Base-by-base conservation (phyloP, 139 green algal genomes). In the Tetratostichococcus sp. region DNA sequence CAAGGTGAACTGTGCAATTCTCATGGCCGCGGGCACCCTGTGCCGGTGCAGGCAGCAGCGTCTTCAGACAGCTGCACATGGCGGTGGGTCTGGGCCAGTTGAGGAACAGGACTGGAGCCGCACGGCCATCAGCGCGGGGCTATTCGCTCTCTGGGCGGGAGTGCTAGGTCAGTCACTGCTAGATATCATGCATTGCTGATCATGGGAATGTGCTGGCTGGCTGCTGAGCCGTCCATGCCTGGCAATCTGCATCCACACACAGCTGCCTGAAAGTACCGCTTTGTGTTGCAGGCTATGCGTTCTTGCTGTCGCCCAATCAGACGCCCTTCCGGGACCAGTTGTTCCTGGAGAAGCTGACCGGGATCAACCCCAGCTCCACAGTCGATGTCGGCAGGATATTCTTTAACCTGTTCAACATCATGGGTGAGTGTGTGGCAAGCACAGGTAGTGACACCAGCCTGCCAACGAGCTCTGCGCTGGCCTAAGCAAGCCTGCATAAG, bases 261-360 rank as follows among this genome's bases (percentile, higher is more conserved):
- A 62, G 2, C 14, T 23, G 22, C 14, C 50, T 62, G 14, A 23
- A 25, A 62, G 50, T 26, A 8, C 2, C 22, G 11, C 17, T 2
- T 26, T 26, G 2, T 23, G 14, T n/a, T 79, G 75, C 81, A 88
- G 86, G 35, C 26, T 96, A 95, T 72, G 89, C 77, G 0, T 89
- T 94, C 43, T 22, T 89, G 16, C 26, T 93, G 23, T 80, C 84
- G 1, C 91, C 91, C 31, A 95, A 96, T 73, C 91, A 96, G 80
- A 95, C 90, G 3, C 91, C 91, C 1, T 82, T 82, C 35, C 80
- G 89, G 2, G 89, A 93, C 74, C 26, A 73, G 19, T 89, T 90
- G 57, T 91, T 91, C 35, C 75, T 94, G 14, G 75, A 91, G 75
- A 90, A 90, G 67, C 73, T 93, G 33, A 26, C 19, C 4, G 50